phyloP scores from a whole-genome alignment of 352 stramenopile genomes.

The Phytophthora nicotianae region DNA sequence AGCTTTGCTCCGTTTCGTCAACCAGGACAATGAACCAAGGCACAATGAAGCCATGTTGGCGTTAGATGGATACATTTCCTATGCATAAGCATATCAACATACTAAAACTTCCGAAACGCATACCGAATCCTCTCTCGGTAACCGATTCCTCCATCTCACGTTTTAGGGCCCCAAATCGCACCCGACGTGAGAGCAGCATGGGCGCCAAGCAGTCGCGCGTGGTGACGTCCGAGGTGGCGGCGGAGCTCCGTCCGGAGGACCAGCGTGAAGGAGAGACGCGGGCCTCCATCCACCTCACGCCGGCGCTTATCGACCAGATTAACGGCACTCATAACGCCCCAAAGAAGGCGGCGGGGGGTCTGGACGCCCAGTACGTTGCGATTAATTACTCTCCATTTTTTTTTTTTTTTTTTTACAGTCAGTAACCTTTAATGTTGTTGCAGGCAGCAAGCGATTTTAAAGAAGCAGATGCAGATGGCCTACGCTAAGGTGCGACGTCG shows the following conservation, averaged over 20 bases:
- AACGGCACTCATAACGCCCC: constrained; percentile 46
- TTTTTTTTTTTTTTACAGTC: background rate
- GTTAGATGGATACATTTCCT: constrained; percentile 4
- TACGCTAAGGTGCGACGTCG: constrained; percentile 62
- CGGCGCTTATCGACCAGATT: constrained; percentile 72
- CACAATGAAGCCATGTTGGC: background rate
- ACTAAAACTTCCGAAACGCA: background rate
- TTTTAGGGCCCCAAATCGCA: background rate
- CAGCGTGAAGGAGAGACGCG: constrained; percentile 49
- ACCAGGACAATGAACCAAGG: background rate
- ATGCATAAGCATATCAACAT: too few relatives aligned
- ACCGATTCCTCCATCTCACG: constrained; percentile 15
- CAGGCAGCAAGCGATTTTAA: constrained; percentile 65
- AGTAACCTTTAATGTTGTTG: constrained; percentile 6
- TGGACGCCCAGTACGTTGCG: constrained; percentile 55
- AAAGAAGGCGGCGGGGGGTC: constrained; percentile 5
- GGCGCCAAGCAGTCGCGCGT: constrained; percentile 82
- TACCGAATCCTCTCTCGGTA: constrained; percentile 1
- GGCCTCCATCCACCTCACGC: constrained; percentile 72
- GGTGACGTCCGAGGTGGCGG: constrained; percentile 60
- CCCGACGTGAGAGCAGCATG: constrained; percentile 59
- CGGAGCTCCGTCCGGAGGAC: constrained; percentile 54
- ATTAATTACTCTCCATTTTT: background rate
- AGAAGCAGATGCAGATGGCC: constrained; percentile 79
- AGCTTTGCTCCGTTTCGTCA: too few relatives aligned